Base-by-base conservation (phyloP, 345 rosid species). In the Eucalyptus cloeziana region DNA sequence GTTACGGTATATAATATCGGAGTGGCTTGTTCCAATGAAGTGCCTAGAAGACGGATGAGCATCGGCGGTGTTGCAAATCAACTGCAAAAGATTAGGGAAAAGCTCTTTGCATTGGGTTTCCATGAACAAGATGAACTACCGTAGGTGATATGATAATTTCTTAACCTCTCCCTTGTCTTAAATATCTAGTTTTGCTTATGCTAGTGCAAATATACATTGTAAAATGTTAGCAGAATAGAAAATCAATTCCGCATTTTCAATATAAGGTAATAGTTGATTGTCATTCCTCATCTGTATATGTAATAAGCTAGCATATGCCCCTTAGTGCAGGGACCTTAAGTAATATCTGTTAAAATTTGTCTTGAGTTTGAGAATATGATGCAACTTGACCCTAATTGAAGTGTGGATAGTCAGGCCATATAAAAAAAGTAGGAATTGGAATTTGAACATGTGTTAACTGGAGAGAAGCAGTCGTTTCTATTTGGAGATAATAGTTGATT, bases 361-460 rank as follows among this genome's bases (percentile, higher is more conserved):
- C 43, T 40, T n/a, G n/a, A n/a, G n/a, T n/a, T n/a, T n/a, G n/a
- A n/a, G n/a, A n/a, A n/a, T n/a, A n/a, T n/a, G n/a, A n/a, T n/a
- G n/a, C 40, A 37, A 37, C 40, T 37, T 37, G 40, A 40, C 43
- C 43, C 43, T 40, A 40, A 40, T 40, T 4, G 4, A 31, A 8
- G 43, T n/a, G 40, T 12, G 3, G 12, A 31, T 13, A 14, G 19
- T 64, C 8, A 2, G 5, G 19, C 71, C 37, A 3, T 2, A 15
- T 4, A 67, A 31, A 67, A 5, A 14, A 4, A 4, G 0, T n/a
- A n/a, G n/a, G 1, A 15, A 17, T 31, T 31, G 12, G 24, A 67
- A 24, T 67, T 16, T 16, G 22, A 1, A 67, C 8, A 67, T 67
- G 40, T 64, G 2, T 3, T n/a, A 1, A 0, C 71, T n/a, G 0